These are phyloP conservation scores for Citeromyces hawaiiensis DNA, from an alignment of 1,139 yeast species.

Conservation along the genomic window DNA sequence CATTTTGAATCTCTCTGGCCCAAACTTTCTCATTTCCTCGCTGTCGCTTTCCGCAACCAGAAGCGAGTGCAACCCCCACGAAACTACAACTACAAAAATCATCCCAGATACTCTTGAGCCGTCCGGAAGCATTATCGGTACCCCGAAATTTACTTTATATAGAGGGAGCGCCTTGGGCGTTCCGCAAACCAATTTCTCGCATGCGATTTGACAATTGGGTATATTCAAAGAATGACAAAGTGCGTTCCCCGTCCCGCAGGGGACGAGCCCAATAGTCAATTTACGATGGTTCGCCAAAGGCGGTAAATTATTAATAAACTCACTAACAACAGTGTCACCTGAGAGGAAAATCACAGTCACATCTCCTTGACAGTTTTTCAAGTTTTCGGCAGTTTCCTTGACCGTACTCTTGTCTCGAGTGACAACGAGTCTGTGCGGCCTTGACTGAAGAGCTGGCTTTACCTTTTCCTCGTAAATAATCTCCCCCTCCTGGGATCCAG, in stretches of 20 bases:
- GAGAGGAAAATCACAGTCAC: constrained; percentile 38
- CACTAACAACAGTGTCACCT: constrained; percentile 80
- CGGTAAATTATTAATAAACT: constrained; percentile 47
- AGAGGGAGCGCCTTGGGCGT: constrained; percentile 30
- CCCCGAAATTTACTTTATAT: constrained; percentile 42
- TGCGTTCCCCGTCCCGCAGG: constrained; percentile 85
- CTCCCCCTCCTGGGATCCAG: background rate
- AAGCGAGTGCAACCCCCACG: constrained; percentile 83
- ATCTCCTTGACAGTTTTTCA: constrained; percentile 6
- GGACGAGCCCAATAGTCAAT: constrained; percentile 29
- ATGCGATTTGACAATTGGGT: constrained; percentile 24
- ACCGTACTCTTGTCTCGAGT: constrained; percentile 3
- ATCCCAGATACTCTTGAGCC: constrained; percentile 8
- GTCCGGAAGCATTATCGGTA: constrained; percentile 18
- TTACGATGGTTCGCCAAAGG: constrained; percentile 5
- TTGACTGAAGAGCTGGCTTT: background rate
- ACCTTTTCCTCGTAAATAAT: background rate
- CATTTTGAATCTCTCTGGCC: constrained; percentile 49
- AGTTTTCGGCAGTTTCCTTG: too few relatives aligned
- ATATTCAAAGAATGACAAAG: constrained; percentile 50
- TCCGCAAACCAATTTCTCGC: constrained; percentile 25
- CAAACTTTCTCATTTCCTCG: constrained; percentile 49
- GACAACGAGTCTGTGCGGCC: background rate
- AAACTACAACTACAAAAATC: constrained; percentile 52
- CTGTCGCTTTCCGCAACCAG: constrained; percentile 71